Percentiles rank a stretch among this genome's conserved stretches.
Conservation (phyloP, 1,284 basidiomycete genomes). For the Tremellales sp. region DNA sequence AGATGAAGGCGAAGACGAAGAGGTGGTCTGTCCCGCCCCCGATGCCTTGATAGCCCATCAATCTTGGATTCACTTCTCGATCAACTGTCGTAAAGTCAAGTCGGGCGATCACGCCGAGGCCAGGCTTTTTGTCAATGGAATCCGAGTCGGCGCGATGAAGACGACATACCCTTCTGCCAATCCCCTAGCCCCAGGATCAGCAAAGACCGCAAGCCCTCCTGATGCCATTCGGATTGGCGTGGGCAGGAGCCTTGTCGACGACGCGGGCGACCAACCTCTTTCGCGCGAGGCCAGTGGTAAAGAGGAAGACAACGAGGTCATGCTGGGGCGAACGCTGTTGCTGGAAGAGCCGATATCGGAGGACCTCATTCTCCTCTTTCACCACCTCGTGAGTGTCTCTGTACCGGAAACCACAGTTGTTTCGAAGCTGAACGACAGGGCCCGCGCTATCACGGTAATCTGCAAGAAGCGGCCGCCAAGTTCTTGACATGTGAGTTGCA, state of each 20-base stretch:
- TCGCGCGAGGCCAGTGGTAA: slow-evolving; percentile 14
- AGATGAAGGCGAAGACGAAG: slow-evolving; percentile 12
- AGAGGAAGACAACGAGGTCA: slow-evolving; percentile 44
- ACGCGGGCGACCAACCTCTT: not conserved
- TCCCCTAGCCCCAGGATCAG: slow-evolving; percentile 5
- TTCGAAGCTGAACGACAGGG: slow-evolving; percentile 25
- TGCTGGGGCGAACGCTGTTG: slow-evolving; percentile 37
- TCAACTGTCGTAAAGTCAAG: slow-evolving; percentile 35
- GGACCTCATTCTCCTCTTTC: slow-evolving; percentile 43
- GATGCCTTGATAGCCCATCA: slow-evolving; percentile 45
- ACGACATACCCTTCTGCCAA: slow-evolving; percentile 30
- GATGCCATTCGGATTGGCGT: slow-evolving; percentile 24
- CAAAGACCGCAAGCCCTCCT: slow-evolving; percentile 7
- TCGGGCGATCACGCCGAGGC: slow-evolving; percentile 29
- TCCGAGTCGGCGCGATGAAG: slow-evolving; percentile 36
- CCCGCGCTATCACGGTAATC: slow-evolving; percentile 45
- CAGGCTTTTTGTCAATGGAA: slow-evolving; percentile 40
- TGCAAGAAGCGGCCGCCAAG: slow-evolving; percentile 45
- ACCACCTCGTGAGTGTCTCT: slow-evolving; percentile 37
- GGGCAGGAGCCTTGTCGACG: slow-evolving; percentile 4
- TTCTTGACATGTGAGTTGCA: slow-evolving; percentile 45
- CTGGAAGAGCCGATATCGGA: slow-evolving; percentile 45
- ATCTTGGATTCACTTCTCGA: slow-evolving; percentile 44
- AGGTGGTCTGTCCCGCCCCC: slow-evolving; percentile 38
- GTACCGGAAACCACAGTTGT: slow-evolving; percentile 3